Evolutionary conservation across 768 basidiomycete species (phyloP).

Genomic region (Tricholoma sp.): DNA sequence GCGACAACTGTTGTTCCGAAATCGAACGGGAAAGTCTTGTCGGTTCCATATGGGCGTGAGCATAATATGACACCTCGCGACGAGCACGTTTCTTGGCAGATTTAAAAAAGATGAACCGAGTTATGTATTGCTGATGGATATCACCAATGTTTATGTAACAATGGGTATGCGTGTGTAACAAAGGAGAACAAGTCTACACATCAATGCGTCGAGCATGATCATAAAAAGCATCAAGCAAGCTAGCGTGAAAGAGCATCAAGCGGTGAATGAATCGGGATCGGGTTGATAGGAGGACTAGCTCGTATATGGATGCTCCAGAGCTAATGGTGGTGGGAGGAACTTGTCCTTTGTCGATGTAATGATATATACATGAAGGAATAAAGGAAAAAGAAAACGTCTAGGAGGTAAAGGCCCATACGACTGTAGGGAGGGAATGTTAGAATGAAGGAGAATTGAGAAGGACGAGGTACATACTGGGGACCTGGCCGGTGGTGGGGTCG

Average conservation of each 20-base stretch:
- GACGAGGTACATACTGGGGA: constrained; percentile 44
- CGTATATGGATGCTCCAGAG: constrained; percentile 12
- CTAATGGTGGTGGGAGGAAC: constrained; percentile 5
- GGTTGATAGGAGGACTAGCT: constrained; percentile 14
- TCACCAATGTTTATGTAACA: no score
- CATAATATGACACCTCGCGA: neutral
- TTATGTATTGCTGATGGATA: no score
- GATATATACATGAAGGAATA: neutral
- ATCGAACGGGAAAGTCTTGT: no score
- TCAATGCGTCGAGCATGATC: neutral
- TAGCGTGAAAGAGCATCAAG: neutral
- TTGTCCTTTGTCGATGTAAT: constrained; percentile 1
- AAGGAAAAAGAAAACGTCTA: constrained; percentile 20
- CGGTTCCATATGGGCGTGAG: neutral
- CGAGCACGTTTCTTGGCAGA: neutral
- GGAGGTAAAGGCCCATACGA: constrained; percentile 30
- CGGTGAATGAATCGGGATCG: constrained; percentile 1
- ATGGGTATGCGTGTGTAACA: no score
- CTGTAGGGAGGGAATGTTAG: constrained; percentile 19
- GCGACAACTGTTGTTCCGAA: no score
- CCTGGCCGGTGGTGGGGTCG: constrained; percentile 40
- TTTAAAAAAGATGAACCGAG: no score
- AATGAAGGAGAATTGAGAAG: neutral
- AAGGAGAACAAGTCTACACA: neutral
- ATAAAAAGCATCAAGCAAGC: neutral